Evolutionary conservation across 352 stramenopile species (phyloP).

Genomic region (Thalassiosira sp.): DNA sequence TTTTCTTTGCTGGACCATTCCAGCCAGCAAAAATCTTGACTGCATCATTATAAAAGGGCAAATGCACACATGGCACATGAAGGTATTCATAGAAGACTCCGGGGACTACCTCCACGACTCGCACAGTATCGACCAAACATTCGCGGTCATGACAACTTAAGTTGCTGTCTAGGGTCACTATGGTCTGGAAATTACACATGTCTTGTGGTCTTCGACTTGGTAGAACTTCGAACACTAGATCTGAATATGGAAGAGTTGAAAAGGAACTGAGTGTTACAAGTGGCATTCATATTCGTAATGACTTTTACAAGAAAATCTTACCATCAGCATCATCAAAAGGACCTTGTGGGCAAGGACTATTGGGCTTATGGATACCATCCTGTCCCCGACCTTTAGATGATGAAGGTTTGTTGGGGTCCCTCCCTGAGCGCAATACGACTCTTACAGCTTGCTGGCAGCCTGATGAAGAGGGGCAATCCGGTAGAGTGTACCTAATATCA

Average conservation of each 20-base stretch:
- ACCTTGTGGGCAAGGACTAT: slow-evolving; percentile 6
- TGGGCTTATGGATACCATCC: slow-evolving; percentile 8
- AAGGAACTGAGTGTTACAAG: background rate
- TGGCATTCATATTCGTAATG: background rate
- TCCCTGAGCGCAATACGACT: slow-evolving; percentile 24
- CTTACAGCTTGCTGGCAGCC: slow-evolving; percentile 21
- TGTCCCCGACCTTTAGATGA: background rate
- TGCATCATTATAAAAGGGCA: slow-evolving; percentile 44
- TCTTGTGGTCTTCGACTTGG: slow-evolving; percentile 33
- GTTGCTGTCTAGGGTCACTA: slow-evolving; percentile 44
- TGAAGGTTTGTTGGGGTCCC: background rate
- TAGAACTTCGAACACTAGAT: slow-evolving; percentile 44
- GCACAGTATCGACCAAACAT: slow-evolving; percentile 54
- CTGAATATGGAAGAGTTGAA: background rate
- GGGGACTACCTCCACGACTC: slow-evolving; percentile 34
- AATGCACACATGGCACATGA: slow-evolving; percentile 37
- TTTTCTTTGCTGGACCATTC: slow-evolving; percentile 2
- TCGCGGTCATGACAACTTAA: slow-evolving; percentile 49
- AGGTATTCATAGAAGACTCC: slow-evolving; percentile 51
- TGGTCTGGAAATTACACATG: slow-evolving; percentile 39
- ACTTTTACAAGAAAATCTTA: background rate
- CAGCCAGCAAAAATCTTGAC: slow-evolving; percentile 36
- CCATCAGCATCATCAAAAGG: slow-evolving; percentile 46
- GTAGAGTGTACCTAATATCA: slow-evolving; percentile 31
- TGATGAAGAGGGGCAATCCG: slow-evolving; percentile 22